Base-by-base conservation (phyloP, 495 filamentous ascomycete species). In the Aspergillus ellipticus region DNA sequence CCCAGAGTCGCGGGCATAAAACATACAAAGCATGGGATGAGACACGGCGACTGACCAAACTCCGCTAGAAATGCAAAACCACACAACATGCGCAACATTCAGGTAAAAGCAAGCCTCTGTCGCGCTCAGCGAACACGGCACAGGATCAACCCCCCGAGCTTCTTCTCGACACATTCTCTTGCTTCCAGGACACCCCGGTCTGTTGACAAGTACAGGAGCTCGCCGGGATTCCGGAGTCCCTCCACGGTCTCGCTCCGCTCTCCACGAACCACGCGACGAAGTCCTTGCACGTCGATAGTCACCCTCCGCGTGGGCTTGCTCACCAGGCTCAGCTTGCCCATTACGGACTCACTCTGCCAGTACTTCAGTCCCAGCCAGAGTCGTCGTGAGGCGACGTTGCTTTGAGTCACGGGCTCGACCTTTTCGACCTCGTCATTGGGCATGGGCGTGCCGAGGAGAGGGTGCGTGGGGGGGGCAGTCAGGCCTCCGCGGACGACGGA, bases 311-410 rank as follows among this genome's bases (percentile, higher is more conserved):
- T 96, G 9, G 92, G 90, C 66, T 87, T 94, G 63, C 82, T 86
- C 43, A 96, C 75, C 73, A 91, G 71, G 26, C 61, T 60, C 70
- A 96, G 80, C 63, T 84, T 77, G 29, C 79, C 79, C 53, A 98
- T 65, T 48, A 98, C 94, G 3, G 95, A 89, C 67, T 89, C 75
- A 65, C 89, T 89, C 63, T 91, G 85, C 82, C 82, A 91, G 77
- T 98, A 98, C 76, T 97, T 97, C 63, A 97, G 71, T 8, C 91
- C 92, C 8, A 98, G 63, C 94, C 94, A 98, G 7, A 98, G 72
- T 46, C 94, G 79, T 63, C 92, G 75, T 35, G 81, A 81, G 2
- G 90, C 79, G 5, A 92, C 77, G 72, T 97, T 97, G 60, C 79
- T 82, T 51, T 85, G 83, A 21, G 90, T 96, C 43, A 92, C 79